Conservation (phyloP, 139 green algal species). For the Penium margaritaceum region DNA sequence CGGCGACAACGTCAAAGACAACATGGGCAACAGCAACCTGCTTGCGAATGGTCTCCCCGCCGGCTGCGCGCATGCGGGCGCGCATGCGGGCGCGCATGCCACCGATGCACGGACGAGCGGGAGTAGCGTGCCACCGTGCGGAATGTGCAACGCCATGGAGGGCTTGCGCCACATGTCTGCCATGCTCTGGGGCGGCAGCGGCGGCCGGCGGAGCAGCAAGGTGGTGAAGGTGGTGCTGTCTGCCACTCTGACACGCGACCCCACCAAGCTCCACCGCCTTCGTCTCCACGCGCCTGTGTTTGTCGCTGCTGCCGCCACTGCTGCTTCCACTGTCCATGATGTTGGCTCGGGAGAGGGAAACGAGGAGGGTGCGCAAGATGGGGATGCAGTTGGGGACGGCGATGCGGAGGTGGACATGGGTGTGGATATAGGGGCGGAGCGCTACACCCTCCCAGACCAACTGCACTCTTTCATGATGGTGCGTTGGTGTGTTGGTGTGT, state of each 20-base stretch:
- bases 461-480: slow-evolving; percentile 73
- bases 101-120: too few relatives aligned
- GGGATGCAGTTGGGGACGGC: not conserved
- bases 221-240: slow-evolving; percentile 79
- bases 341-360: not conserved
- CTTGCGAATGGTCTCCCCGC: not conserved
- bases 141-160: not conserved
- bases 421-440: not conserved
- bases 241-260: slow-evolving; percentile 83
- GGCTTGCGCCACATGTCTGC: too few relatives aligned
- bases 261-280: slow-evolving; percentile 60
- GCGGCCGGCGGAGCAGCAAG: too few relatives aligned
- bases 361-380: not conserved
- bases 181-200: too few relatives aligned
- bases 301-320: slow-evolving; percentile 52
- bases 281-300: slow-evolving; percentile 68
- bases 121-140: too few relatives aligned
- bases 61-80: not conserved
- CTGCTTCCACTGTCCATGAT: slow-evolving; percentile 16
- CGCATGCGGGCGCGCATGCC: too few relatives aligned
- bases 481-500: slow-evolving; percentile 11
- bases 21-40: not conserved
- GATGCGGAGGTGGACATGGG: not conserved
- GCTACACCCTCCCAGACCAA: slow-evolving; percentile 63
- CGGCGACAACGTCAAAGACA: not conserved